Base-by-base conservation (phyloP, 257 asterid genomes). In the Gentiana dahurica region DNA sequence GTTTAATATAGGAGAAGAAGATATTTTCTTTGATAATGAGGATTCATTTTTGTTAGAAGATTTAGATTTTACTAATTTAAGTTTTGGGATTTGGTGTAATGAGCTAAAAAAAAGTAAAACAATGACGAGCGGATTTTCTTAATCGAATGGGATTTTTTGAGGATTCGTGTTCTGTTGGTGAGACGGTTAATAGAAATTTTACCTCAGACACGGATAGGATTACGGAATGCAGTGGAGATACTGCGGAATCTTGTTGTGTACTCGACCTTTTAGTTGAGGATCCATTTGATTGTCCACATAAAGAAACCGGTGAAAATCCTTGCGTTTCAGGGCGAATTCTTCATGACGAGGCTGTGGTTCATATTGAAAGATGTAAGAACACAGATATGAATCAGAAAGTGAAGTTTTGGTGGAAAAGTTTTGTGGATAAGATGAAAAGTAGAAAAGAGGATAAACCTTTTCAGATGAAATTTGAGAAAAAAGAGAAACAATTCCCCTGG, bases 41-140 rank as follows among this genome's bases (percentile, higher is more conserved):
- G 87, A 89, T 32, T 64, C 61, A 34, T 66, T 79, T 50, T 36
- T 76, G 51, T 65, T 62, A 1, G 87, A 75, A 33, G 57, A 70
- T 32, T 57, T 12, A 52, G 82, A 60, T 51, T 79, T 8, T 53
- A 48, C 41, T 47, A 45, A 32, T 32, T 39, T 49, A 9, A 54
- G 54, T 46, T 46, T 77, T 52, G 82, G 71, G 51, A 12, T 82
- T 71, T 87, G 96, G 98, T 59, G 76, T 68, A 73, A 60, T 38
- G 94, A 79, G 70, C 95, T 91, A 0, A 67, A 8, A 24, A 24
- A 80, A 94, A 49, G 87, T 87, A 2, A 75, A 74, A 51, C 83
- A 78, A 24, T 69, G 98, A 62, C 67, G 89, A 54, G 55, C 53
- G 11, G 51, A 1, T 1, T 84, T 90, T 50, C 36, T 84, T 3